A percentile compares a stretch with the other conserved stretches of the same genome.
These are phyloP conservation scores for Zasmidium cellare DNA, from an alignment of 2,329 filamentous ascomycete species.

Conservation along the genomic window DNA sequence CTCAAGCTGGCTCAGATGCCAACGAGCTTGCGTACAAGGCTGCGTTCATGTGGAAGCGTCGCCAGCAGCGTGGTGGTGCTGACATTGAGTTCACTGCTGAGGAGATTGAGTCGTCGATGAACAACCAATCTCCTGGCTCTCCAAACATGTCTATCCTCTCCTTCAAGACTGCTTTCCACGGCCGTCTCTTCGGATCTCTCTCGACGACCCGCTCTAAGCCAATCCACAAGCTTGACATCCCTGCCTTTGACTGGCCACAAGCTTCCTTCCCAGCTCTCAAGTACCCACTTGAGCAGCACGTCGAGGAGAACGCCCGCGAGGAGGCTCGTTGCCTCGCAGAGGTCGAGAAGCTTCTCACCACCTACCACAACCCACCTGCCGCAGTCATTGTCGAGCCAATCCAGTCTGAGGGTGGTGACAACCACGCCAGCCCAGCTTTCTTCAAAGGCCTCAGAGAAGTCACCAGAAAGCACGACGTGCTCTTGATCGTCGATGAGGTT, in stretches of 20 bases:
- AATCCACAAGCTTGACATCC: constrained; percentile 93
- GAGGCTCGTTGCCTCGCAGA: constrained; percentile 80
- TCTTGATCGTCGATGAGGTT: constrained; percentile 91
- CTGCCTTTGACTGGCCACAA: constrained; percentile 92
- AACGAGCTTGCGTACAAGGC: constrained; percentile 96
- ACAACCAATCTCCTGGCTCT: constrained; percentile 76
- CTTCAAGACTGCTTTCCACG: constrained; percentile 87
- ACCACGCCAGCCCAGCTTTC: constrained; percentile 85
- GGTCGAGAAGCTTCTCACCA: constrained; percentile 77
- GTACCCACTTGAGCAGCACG: constrained; percentile 81
- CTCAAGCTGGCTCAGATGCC: constrained; percentile 84
- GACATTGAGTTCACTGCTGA: constrained; percentile 76
- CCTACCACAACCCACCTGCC: constrained; percentile 75
- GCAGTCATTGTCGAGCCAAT: constrained; percentile 87
- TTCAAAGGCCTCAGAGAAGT: constrained; percentile 81
- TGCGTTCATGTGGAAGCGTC: constrained; percentile 88
- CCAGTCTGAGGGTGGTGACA: constrained; percentile 92
- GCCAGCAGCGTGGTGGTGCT: constrained; percentile 75
- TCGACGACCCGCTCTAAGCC: constrained; percentile 90
- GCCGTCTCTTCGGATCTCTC: constrained; percentile 81
- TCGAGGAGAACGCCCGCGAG: constrained; percentile 75
- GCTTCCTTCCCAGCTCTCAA: constrained; percentile 82
- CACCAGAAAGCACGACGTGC: constrained; percentile 73
- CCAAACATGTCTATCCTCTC: constrained; percentile 82
- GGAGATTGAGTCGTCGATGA: constrained; percentile 74